Evolutionary conservation across 2,329 filamentous ascomycete genomes (phyloP).

Genomic region (Nothophaeocryptopus gaeumannii): DNA sequence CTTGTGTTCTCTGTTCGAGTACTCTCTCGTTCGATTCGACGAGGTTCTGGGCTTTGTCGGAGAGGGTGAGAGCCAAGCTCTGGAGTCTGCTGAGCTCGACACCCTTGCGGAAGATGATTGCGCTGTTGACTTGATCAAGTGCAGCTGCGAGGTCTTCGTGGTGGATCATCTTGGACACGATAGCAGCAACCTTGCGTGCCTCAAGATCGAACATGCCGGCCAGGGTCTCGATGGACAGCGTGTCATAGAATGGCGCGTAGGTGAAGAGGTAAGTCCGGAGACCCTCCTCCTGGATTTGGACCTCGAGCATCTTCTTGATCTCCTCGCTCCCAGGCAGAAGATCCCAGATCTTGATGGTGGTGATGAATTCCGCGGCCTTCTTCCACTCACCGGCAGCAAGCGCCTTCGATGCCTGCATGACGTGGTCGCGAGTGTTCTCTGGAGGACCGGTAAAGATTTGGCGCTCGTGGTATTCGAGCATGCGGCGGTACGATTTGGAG

Average conservation of each 20-base stretch:
- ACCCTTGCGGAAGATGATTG: slow-evolving; percentile 98
- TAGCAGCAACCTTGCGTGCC: slow-evolving; percentile 83
- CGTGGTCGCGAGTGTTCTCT: slow-evolving; percentile 97
- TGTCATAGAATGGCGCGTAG: slow-evolving; percentile 98
- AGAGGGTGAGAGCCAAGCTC: slow-evolving; percentile 87
- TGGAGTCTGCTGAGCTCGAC: slow-evolving; percentile 96
- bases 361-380: slow-evolving; percentile 89
- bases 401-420: slow-evolving; percentile 98
- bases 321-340: slow-evolving; percentile 88
- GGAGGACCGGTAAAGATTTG: slow-evolving; percentile 98
- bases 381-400: slow-evolving; percentile 98
- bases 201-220: slow-evolving; percentile 94
- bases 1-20: slow-evolving; percentile 93
- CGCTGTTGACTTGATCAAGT: slow-evolving; percentile 94
- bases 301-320: slow-evolving; percentile 95
- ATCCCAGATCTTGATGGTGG: slow-evolving; percentile 99
- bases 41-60: slow-evolving; percentile 91
- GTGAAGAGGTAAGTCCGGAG: slow-evolving; percentile 98
- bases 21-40: slow-evolving; percentile 98
- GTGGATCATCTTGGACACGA: slow-evolving; percentile 99
- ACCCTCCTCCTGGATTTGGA: slow-evolving; percentile 98
- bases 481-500: slow-evolving; percentile 98
- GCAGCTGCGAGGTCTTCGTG: slow-evolving; percentile 96
- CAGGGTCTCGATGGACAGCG: slow-evolving; percentile 79
- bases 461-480: slow-evolving; percentile 98